Percentiles rank a stretch among this genome's conserved stretches.
phyloP scores from a whole-genome alignment of 2,329 filamentous ascomycete genomes.

The Monilinia laxa region DNA sequence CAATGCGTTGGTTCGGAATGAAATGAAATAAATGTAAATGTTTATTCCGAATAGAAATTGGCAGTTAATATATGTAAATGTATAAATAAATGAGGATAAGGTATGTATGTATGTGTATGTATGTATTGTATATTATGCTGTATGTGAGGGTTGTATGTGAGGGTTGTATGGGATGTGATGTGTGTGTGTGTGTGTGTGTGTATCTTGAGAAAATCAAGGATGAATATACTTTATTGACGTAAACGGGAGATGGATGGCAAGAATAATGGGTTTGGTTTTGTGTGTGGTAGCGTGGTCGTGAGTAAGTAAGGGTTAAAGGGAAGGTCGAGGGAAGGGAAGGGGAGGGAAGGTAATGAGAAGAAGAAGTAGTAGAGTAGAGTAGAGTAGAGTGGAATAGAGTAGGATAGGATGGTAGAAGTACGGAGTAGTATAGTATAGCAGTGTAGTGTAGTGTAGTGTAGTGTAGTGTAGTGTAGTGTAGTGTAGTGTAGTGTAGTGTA shows the following conservation, averaged over 20 bases:
- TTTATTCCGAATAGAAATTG: not conserved
- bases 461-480: not conserved
- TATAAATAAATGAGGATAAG: not conserved
- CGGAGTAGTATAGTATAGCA: not conserved
- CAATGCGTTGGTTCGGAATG: conserved; percentile 14
- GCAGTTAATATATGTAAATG: not conserved
- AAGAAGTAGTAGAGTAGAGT: no score
- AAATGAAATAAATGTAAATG: not conserved
- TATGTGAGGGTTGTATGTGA: no score
- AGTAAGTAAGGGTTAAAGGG: not conserved
- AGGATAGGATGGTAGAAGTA: no score
- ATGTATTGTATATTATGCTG: no score
- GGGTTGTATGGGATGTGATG: no score
- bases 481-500: no score
- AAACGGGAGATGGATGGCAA: not conserved
- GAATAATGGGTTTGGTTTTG: not conserved
- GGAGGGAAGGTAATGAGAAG: no score
- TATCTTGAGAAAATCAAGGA: no score
- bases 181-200: no score
- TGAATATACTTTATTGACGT: not conserved
- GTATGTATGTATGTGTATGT: not conserved
- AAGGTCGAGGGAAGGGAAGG: no score
- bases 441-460: not conserved
- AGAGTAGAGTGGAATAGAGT: no score
- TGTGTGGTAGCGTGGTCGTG: not conserved